Evolutionary conservation across 345 rosid species (phyloP).

Genomic region (Boechera retrofracta): DNA sequence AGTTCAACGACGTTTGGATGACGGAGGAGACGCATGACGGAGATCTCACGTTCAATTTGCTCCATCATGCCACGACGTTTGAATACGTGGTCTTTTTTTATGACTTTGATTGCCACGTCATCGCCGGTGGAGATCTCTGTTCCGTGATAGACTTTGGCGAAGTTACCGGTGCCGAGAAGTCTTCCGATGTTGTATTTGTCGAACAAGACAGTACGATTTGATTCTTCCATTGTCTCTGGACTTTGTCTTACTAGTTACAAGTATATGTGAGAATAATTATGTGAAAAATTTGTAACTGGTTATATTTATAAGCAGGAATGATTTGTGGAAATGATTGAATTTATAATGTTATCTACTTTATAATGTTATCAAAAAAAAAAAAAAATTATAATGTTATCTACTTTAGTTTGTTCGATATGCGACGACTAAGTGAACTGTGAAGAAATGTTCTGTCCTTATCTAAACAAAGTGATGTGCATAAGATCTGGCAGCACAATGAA

Average conservation of each 20-base stretch:
- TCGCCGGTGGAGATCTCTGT: constrained; percentile 55
- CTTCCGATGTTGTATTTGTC: constrained; percentile 72
- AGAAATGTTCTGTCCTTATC: constrained; percentile 39
- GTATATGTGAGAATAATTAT: constrained; percentile 11
- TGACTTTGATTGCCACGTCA: constrained; percentile 72
- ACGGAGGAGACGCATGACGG: constrained; percentile 77
- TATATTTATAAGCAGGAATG: neutral
- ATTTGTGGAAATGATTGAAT: neutral
- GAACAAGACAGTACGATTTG: constrained; percentile 47
- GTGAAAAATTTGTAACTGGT: neutral
- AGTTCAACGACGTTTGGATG: constrained; percentile 78
- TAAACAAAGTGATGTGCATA: constrained; percentile 23
- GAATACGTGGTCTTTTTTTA: constrained; percentile 57
- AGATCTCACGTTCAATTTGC: constrained; percentile 72
- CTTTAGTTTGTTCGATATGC: constrained; percentile 21
- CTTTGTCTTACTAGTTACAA: constrained; percentile 14
- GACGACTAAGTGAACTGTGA: constrained; percentile 34
- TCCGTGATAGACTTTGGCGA: constrained; percentile 81
- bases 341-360: constrained; percentile 17
- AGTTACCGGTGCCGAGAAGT: constrained; percentile 76
- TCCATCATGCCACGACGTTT: constrained; percentile 71
- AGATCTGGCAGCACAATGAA: constrained; percentile 24
- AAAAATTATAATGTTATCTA: constrained; percentile 4
- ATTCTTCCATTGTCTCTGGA: constrained; percentile 43
- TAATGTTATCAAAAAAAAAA: no score